Conservation (phyloP, 2,329 filamentous ascomycete genomes). For the Fonsecaea multimorphosa region DNA sequence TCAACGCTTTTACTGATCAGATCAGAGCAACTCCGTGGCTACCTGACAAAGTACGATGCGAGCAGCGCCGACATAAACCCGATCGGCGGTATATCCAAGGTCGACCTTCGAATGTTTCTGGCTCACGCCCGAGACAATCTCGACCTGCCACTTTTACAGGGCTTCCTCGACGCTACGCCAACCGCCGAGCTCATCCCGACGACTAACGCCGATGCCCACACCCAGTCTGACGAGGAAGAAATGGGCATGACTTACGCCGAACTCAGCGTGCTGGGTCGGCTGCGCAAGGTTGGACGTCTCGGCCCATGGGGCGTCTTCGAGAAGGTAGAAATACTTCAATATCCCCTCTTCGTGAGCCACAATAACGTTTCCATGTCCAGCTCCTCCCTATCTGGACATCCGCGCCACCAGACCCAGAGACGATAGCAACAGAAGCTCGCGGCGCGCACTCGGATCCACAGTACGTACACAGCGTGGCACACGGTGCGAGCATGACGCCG, state of each 20-base stretch:
- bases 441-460: slow-evolving; percentile 3
- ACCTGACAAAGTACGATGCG: slow-evolving; percentile 75
- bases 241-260: slow-evolving; percentile 59
- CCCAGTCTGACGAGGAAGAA: slow-evolving; percentile 62
- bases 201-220: slow-evolving; percentile 54
- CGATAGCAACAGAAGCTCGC: slow-evolving; percentile 12
- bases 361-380: background rate
- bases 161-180: slow-evolving; percentile 69
- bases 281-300: slow-evolving; percentile 61
- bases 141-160: slow-evolving; percentile 62
- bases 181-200: slow-evolving; percentile 72
- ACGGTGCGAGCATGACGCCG: slow-evolving; percentile 46
- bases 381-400: slow-evolving; percentile 1
- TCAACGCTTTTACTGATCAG: slow-evolving; percentile 34
- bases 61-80: slow-evolving; percentile 66
- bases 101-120: slow-evolving; percentile 74
- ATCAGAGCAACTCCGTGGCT: slow-evolving; percentile 56
- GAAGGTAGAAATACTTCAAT: slow-evolving; percentile 46
- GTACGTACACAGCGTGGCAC: slow-evolving; percentile 6
- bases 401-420: background rate
- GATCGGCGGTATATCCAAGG: slow-evolving; percentile 66
- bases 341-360: slow-evolving; percentile 38
- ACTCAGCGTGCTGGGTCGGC: slow-evolving; percentile 58
- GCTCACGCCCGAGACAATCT: slow-evolving; percentile 66
- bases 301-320: slow-evolving; percentile 54